phyloP scores from a whole-genome alignment of 129 eudicot species.

The Cynara cardunculus region DNA sequence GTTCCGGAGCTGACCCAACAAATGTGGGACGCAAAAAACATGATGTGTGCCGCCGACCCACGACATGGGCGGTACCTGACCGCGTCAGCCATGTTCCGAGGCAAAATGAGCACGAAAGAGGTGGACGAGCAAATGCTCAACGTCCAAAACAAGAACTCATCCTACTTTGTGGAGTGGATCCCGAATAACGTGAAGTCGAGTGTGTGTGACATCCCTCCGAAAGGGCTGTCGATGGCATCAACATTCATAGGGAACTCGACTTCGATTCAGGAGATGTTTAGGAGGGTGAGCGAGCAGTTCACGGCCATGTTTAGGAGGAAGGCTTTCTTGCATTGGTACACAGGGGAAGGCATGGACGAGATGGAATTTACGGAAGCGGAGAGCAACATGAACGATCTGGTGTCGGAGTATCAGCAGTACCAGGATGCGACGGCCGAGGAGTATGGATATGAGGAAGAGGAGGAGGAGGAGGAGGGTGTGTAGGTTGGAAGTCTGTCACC shows the following conservation, averaged over 20 bases:
- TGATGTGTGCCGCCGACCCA: conserved; percentile 31
- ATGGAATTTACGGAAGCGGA: background rate
- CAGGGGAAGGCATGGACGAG: conserved; percentile 60
- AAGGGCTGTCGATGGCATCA: conserved; percentile 66
- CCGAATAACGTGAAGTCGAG: conserved; percentile 81
- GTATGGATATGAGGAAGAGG: conserved; percentile 50
- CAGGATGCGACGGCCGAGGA: conserved; percentile 73
- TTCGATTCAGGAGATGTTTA: conserved; percentile 40
- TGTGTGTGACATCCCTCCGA: conserved; percentile 75
- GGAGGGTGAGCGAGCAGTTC: conserved; percentile 51
- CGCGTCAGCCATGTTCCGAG: conserved; percentile 53
- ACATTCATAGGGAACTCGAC: conserved; percentile 73
- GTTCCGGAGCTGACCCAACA: conserved; percentile 77
- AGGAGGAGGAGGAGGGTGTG: conserved; percentile 27
- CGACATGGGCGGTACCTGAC: conserved; percentile 53
- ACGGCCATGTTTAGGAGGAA: conserved; percentile 19
- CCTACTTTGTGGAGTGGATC: conserved; percentile 78
- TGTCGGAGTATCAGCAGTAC: conserved; percentile 73
- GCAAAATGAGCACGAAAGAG: conserved; percentile 52
- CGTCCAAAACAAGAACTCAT: conserved; percentile 77
- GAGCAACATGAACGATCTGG: conserved; percentile 65
- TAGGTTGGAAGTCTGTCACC: too few relatives aligned
- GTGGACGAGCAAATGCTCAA: conserved; percentile 64
- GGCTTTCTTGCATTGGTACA: conserved; percentile 68
- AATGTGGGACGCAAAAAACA: conserved; percentile 73